phyloP scores from a whole-genome alignment of 306 rosid genomes.

The Pachyrhizus erosus region DNA sequence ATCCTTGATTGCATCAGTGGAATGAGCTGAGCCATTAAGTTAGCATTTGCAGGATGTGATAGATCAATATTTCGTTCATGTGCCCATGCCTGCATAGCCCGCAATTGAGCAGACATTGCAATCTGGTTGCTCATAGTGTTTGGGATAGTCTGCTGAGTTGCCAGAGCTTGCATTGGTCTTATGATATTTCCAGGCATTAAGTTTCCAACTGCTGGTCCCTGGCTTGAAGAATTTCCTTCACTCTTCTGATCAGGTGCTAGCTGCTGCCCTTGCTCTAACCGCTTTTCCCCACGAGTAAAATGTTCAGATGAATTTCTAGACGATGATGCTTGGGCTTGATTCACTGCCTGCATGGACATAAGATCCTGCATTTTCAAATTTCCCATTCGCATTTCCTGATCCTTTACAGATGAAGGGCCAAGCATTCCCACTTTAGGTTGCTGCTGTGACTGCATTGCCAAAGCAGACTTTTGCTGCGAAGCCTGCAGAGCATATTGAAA shows the following conservation, averaged over 20 bases:
- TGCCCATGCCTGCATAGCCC: constrained; percentile 88
- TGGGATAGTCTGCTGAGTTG: constrained; percentile 66
- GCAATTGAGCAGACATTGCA: constrained; percentile 69
- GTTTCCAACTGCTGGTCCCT: constrained; percentile 59
- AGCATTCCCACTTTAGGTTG: constrained; percentile 78
- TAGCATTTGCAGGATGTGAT: constrained; percentile 77
- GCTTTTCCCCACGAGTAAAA: constrained; percentile 76
- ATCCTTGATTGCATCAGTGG: constrained; percentile 80
- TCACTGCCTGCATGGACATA: constrained; percentile 62
- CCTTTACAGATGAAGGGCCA: constrained; percentile 72
- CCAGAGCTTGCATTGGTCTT: constrained; percentile 70
- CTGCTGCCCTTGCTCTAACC: constrained; percentile 75
- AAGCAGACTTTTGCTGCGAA: constrained; percentile 79
- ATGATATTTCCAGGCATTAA: constrained; percentile 66
- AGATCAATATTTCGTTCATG: constrained; percentile 82
- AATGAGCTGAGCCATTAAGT: constrained; percentile 73
- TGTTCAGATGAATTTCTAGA: constrained; percentile 71
- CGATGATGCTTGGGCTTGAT: constrained; percentile 70
- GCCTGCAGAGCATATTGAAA: constrained; percentile 83
- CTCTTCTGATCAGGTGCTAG: constrained; percentile 68
- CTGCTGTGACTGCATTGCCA: constrained; percentile 82
- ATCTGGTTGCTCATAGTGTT: constrained; percentile 73
- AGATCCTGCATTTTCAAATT: constrained; percentile 84
- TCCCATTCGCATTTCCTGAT: constrained; percentile 82
- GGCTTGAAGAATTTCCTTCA: constrained; percentile 68